Evolutionary conservation across 805 yeast species (phyloP).

Genomic region (Candida ipomoeae): DNA sequence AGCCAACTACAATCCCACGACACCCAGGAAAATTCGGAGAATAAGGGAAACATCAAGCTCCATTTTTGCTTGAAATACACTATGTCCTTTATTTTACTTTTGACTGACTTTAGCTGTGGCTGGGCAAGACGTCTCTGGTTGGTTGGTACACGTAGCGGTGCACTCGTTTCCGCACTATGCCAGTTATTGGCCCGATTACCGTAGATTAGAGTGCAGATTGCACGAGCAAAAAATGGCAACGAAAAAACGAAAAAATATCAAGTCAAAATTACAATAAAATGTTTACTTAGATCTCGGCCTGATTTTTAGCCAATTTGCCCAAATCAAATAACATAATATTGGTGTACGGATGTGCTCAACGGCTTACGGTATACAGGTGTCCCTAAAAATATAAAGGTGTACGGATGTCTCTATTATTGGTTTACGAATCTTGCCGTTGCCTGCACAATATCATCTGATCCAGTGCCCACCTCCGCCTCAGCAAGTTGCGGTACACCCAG

Average conservation of each 20-base stretch:
- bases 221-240: too few relatives aligned
- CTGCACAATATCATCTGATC: slow-evolving; percentile 1
- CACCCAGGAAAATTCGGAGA: neutral
- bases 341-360: too few relatives aligned
- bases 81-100: neutral
- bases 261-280: too few relatives aligned
- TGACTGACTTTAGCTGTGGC: neutral
- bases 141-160: neutral
- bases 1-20: neutral
- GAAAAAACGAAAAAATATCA: too few relatives aligned
- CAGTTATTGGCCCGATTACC: slow-evolving; percentile 2
- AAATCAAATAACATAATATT: too few relatives aligned
- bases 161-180: neutral
- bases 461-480: neutral
- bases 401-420: neutral
- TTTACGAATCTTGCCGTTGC: neutral
- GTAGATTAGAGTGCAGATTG: neutral
- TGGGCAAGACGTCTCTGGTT: neutral
- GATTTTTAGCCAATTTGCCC: too few relatives aligned
- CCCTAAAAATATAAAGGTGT: neutral
- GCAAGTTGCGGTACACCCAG: neutral
- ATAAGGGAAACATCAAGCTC: neutral
- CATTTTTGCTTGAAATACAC: neutral
- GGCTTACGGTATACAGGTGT: neutral
- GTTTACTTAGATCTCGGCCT: too few relatives aligned